Percentiles rank a stretch among this genome's conserved stretches.
phyloP scores from a whole-genome alignment of 106 monocot species.

The Xerophyta viscosa region DNA sequence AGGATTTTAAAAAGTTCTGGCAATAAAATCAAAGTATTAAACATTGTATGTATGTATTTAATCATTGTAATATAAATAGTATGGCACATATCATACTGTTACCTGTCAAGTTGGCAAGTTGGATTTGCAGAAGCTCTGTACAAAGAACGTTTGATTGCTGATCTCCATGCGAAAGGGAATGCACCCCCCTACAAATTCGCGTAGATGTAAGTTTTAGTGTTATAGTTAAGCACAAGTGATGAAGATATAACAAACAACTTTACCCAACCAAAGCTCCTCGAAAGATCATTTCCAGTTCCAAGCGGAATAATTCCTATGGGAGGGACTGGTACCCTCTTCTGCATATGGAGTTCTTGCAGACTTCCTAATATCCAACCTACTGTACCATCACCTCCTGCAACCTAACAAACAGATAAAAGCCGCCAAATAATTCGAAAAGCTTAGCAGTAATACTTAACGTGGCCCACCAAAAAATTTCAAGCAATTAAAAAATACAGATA shows the following conservation, averaged over 20 bases:
- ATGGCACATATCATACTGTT: background rate
- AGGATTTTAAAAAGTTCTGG: no score
- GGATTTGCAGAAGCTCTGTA: constrained; percentile 45
- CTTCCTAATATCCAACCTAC: constrained; percentile 96
- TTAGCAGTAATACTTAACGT: no score
- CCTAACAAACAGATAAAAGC: constrained; percentile 31
- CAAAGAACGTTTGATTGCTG: constrained; percentile 63
- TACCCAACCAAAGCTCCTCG: constrained; percentile 98
- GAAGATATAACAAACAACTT: background rate
- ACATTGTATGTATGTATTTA: no score
- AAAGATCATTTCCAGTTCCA: constrained; percentile 97
- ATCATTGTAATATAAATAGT: background rate
- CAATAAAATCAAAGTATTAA: no score
- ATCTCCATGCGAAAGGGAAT: constrained; percentile 91
- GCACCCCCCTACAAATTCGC: constrained; percentile 67
- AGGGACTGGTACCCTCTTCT: constrained; percentile 74
- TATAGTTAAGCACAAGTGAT: background rate
- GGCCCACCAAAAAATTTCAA: no score
- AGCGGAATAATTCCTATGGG: constrained; percentile 94
- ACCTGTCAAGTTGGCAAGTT: constrained; percentile 86
- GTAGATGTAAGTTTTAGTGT: background rate
- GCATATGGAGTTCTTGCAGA: constrained; percentile 55
- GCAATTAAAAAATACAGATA: no score
- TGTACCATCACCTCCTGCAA: constrained; percentile 99
- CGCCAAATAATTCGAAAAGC: background rate